Base-by-base conservation (phyloP, 2,329 filamentous ascomycete genomes). In the Aspergillus piperis region DNA sequence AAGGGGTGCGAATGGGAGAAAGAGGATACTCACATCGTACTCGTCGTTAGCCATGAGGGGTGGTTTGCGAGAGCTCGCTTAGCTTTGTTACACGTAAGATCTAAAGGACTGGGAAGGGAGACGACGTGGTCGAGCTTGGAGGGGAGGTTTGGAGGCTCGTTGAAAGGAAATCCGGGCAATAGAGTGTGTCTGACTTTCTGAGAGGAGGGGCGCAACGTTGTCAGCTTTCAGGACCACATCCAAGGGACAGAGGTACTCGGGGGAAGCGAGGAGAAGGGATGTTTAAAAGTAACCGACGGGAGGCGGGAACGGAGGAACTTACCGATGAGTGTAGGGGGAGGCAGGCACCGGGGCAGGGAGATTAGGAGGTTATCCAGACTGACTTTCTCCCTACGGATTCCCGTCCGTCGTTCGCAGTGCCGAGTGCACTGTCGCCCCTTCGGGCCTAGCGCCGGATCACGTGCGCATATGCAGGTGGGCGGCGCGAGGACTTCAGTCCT, bases 31-130 rank as follows among this genome's bases (percentile, higher is more conserved):
- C 84, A 98, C 94, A 89, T 99, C 95, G 84, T 99, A 99, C 85
- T 99, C 95, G 87, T 99, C 95, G 89, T 98, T 99, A 77, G 94
- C 95, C 95, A 98, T 99, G 81, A 63, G 71, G 56, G 68, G 67
- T 58, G 59, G 64, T 61, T 36, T 64, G 58, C 52, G 63, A 62
- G 66, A 66, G 69, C 63, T 62, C 62, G 54, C 59, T 50, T 60
- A 69, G 66, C 63, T 62, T 61, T 57, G 54, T 41, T 60, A 62
- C 54, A 64, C 36, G 64, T 59, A 62, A 65, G 59, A 52, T 64
- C 65, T 64, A 63, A 62, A 63, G 57, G 64, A 68, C 57, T 48
- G 36, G 41, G 52, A 58, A 62, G 63, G 47, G 42, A 61, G 53
- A 64, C 54, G 64, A 68, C 52, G 66, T 66, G 64, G 62, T 52